Conservation (phyloP, 306 rosid genomes). For the Luffa aegyptiaca region DNA sequence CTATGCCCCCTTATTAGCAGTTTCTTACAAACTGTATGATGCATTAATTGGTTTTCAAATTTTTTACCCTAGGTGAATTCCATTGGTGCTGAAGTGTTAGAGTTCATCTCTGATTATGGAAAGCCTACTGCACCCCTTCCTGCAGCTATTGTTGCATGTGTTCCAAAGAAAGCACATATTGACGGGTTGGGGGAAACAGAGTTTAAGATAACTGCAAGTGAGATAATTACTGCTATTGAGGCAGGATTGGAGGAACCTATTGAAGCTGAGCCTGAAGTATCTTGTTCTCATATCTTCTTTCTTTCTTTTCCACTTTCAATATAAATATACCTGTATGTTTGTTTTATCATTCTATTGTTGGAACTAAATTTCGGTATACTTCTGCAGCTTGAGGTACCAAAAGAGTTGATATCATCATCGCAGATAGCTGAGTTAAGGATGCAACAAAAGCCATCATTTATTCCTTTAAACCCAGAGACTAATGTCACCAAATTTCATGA, state of each 20-base stretch:
- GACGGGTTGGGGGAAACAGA: conserved; percentile 90
- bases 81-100: conserved; percentile 79
- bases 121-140: conserved; percentile 86
- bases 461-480: conserved; percentile 52
- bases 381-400: conserved; percentile 93
- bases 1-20: neutral
- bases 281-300: conserved; percentile 14
- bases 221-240: conserved; percentile 73
- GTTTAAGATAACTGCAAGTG: conserved; percentile 71
- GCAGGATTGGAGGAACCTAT: conserved; percentile 75
- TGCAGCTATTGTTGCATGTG: conserved; percentile 97
- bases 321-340: neutral
- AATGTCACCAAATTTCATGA: conserved; percentile 53
- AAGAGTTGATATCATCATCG: conserved; percentile 62
- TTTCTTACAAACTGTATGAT: neutral
- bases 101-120: conserved; percentile 83
- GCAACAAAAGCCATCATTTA: conserved; percentile 52
- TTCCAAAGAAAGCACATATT: conserved; percentile 73
- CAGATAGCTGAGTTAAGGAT: conserved; percentile 60
- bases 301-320: neutral
- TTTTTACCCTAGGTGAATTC: conserved; percentile 59
- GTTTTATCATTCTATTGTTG: neutral
- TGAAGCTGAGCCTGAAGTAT: conserved; percentile 97
- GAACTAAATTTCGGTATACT: neutral
- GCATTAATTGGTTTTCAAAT: neutral